A percentile compares a stretch with the other conserved stretches of the same genome.
phyloP scores from a whole-genome alignment of 305 asterid genomes.

The Fraxinus nigra region DNA sequence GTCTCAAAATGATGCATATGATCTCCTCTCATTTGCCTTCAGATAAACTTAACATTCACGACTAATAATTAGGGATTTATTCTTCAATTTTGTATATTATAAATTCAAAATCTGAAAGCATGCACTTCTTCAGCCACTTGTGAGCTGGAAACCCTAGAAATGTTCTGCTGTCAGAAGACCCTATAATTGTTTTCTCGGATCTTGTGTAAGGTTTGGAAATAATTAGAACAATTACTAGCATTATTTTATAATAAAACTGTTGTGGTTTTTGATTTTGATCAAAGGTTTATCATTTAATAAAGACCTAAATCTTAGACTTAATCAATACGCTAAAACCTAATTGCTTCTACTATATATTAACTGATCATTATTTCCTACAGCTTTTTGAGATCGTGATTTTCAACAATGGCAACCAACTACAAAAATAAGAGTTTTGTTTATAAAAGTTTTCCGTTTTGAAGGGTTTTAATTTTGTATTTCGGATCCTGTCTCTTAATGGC shows the following conservation, averaged over 20 bases:
- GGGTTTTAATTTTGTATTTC: not conserved
- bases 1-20: slow-evolving; percentile 55
- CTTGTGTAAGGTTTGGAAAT: slow-evolving; percentile 42
- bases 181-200: slow-evolving; percentile 42
- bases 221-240: slow-evolving; percentile 23
- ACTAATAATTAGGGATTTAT: not conserved
- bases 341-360: slow-evolving; percentile 3
- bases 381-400: slow-evolving; percentile 4
- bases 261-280: slow-evolving; percentile 1
- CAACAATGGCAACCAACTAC: not conserved
- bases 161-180: slow-evolving; percentile 38
- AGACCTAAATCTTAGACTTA: slow-evolving; percentile 27
- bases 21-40: slow-evolving; percentile 69
- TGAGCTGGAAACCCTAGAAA: slow-evolving; percentile 61
- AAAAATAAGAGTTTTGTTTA: not conserved
- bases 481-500: not conserved
- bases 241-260: slow-evolving; percentile 13
- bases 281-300: slow-evolving; percentile 10
- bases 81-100: not conserved
- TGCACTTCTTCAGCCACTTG: slow-evolving; percentile 20
- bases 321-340: slow-evolving; percentile 20
- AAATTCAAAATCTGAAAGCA: not conserved
- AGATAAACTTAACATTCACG: slow-evolving; percentile 38
- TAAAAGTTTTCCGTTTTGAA: too few species aligned
- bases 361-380: slow-evolving; percentile 2